phyloP scores from a whole-genome alignment of 208 protist species.

The Novymonas esmeraldas region DNA sequence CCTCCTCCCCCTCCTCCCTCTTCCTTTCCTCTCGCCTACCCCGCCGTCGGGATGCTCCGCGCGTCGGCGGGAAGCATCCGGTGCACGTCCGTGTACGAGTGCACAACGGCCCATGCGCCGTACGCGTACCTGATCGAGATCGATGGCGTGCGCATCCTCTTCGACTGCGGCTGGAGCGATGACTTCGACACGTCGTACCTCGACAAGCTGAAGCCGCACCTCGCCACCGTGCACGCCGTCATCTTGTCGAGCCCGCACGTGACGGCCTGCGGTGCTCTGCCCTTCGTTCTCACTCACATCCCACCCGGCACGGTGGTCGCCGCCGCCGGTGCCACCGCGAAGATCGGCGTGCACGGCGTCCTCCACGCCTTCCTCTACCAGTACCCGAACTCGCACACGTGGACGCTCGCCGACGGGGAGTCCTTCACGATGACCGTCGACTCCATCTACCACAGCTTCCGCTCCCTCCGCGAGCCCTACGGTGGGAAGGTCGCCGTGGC shows the following conservation, averaged over 20 bases:
- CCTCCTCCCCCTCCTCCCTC: background rate
- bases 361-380: conserved; percentile 84
- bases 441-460: conserved; percentile 87
- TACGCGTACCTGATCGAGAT: conserved; percentile 83
- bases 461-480: conserved; percentile 75
- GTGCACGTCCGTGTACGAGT: conserved; percentile 46
- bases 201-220: conserved; percentile 48
- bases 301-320: conserved; percentile 62
- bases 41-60: conserved; percentile 35
- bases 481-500: conserved; percentile 69
- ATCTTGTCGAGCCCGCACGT: conserved; percentile 83
- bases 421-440: conserved; percentile 77
- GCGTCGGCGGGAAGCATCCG: conserved; percentile 45
- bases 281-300: conserved; percentile 81
- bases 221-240: conserved; percentile 62
- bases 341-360: conserved; percentile 80
- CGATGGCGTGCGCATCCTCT: conserved; percentile 80
- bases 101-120: conserved; percentile 39
- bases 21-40: background rate
- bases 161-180: conserved; percentile 90
- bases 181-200: conserved; percentile 60
- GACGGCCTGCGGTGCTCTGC: conserved; percentile 78
- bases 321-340: conserved; percentile 65
- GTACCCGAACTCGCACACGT: conserved; percentile 69
- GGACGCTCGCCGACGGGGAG: conserved; percentile 24